Evolutionary conservation across 208 protist genomes (phyloP), one percentile per base, ranked within the genome.

Genomic region (Crithidia bombi): DNA sequence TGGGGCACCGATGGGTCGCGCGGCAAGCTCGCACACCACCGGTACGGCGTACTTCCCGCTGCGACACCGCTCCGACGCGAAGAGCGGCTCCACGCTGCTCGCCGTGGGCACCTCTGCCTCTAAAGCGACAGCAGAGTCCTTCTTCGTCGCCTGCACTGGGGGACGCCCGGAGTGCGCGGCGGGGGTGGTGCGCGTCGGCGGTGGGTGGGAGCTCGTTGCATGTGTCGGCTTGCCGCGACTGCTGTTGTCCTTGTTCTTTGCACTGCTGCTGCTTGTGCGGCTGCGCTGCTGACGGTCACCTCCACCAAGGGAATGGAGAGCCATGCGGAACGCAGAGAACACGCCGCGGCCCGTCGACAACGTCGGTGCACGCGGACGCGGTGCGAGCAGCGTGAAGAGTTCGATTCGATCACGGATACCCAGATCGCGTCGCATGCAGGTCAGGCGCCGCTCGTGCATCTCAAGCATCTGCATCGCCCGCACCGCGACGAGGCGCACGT

Each of bases 391-490:
- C 51, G 85, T 44, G 56, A 91, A 95, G 11, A 85, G 72, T 73
- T 92, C 85, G 68, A 95, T 95, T 19, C 65, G 38, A 39, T 82
- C 65, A 25, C 85, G 76, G 10, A 95, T 82, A 39, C 69, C 74
- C 35, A 90, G 67, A 52, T 92, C 89, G 43, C 89, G 82, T 47
- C 32, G 46, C 77, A 91, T 90, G 73, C 86, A 95, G 11, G 86
- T 66, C 5, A 90, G 43, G 4, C 78, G 79, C 11, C 89, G 84
- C 33, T 66, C 63, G 39, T 82, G 71, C 17, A 56, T 46, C 66
- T 92, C 82, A 30, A 92, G 62, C 76, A 85, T 77, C 12, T 38
- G n/a, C 39, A 80, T 57, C 7, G 52, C 73, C 19, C 70, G 82
- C 21, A 83, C 44, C 3, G 72, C 89, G 5, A 92, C 82, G 52